These are phyloP conservation scores for Euphrasia confusa DNA, from an alignment of 257 asterid species.

Conservation along the genomic window DNA sequence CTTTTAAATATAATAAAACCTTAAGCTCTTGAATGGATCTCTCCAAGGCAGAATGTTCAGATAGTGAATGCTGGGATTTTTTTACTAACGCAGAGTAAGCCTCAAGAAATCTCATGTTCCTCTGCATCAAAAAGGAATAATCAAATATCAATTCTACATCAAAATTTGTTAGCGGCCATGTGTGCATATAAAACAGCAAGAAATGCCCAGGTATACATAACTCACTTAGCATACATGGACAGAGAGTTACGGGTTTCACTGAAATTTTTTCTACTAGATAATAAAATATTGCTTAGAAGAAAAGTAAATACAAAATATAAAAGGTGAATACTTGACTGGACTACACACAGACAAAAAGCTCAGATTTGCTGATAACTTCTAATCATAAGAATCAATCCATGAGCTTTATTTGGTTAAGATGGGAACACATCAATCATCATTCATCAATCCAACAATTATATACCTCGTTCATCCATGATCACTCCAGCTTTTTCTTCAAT, in stretches of 20 bases:
- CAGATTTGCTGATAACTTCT: not conserved
- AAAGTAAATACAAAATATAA: not conserved
- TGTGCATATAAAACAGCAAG: slow-evolving; percentile 5
- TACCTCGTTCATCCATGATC: slow-evolving; percentile 94
- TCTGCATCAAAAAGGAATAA: slow-evolving; percentile 36
- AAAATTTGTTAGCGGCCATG: not conserved
- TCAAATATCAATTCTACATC: slow-evolving; percentile 17
- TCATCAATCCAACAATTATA: slow-evolving; percentile 12
- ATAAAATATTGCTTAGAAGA: not conserved
- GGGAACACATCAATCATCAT: slow-evolving; percentile 11
- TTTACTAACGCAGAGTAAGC: slow-evolving; percentile 58
- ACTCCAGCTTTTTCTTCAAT: slow-evolving; percentile 77
- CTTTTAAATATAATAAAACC: slow-evolving; percentile 35
- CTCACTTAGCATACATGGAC: not conserved
- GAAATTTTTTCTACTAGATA: not conserved
- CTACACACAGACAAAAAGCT: slow-evolving; percentile 6
- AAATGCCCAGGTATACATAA: not conserved
- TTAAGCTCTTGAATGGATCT: slow-evolving; percentile 62
- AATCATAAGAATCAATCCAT: not conserved
- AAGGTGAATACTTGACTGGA: slow-evolving; percentile 2
- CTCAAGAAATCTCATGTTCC: slow-evolving; percentile 75
- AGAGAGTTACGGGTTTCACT: not conserved
- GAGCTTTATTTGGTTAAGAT: not conserved
- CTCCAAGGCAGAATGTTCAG: slow-evolving; percentile 57
- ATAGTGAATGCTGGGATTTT: slow-evolving; percentile 62